A percentile compares a stretch with the other conserved stretches of the same genome.
These are phyloP conservation scores for Suillus subaureus DNA, from an alignment of 768 basidiomycete species.

Conservation along the genomic window DNA sequence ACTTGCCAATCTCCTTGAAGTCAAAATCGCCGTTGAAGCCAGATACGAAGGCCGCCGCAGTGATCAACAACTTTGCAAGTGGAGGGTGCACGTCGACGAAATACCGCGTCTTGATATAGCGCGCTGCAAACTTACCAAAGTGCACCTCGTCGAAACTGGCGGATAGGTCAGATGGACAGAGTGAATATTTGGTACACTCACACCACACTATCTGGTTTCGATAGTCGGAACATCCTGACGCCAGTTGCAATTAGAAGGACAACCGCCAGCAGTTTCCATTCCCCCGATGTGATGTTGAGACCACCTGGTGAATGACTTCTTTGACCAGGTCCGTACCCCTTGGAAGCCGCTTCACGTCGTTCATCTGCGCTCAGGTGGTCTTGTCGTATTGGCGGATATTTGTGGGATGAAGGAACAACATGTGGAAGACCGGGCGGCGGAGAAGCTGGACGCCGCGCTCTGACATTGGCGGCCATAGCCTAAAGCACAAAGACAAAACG, in stretches of 20 bases:
- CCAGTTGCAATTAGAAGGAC: conserved; percentile 69
- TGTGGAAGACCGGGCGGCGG: conserved; percentile 54
- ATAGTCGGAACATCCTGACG: conserved; percentile 88
- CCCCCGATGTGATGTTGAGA: conserved; percentile 64
- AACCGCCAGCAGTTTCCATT: conserved; percentile 73
- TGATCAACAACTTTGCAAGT: conserved; percentile 93
- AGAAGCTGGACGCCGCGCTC: conserved; percentile 70
- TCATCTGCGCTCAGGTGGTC: conserved; percentile 77
- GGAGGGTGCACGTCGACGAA: conserved; percentile 98
- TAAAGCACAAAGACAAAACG: conserved; percentile 7
- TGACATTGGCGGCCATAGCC: conserved; percentile 50
- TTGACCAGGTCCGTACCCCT: conserved; percentile 57
- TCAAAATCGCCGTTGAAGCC: conserved; percentile 95
- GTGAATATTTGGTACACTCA: conserved; percentile 44
- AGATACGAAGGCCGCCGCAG: conserved; percentile 81
- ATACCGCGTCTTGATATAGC: conserved; percentile 91
- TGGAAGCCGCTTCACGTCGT: conserved; percentile 68
- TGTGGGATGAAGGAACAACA: conserved; percentile 38
- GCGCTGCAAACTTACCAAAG: conserved; percentile 95
- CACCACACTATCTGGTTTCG: conserved; percentile 91
- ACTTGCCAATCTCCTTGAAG: conserved; percentile 98
- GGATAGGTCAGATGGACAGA: not conserved
- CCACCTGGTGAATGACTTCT: conserved; percentile 57
- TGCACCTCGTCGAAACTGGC: conserved; percentile 96
- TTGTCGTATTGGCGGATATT: conserved; percentile 65